These are phyloP conservation scores for Datura wrightii DNA, from an alignment of 257 asterid species.

Conservation along the genomic window DNA sequence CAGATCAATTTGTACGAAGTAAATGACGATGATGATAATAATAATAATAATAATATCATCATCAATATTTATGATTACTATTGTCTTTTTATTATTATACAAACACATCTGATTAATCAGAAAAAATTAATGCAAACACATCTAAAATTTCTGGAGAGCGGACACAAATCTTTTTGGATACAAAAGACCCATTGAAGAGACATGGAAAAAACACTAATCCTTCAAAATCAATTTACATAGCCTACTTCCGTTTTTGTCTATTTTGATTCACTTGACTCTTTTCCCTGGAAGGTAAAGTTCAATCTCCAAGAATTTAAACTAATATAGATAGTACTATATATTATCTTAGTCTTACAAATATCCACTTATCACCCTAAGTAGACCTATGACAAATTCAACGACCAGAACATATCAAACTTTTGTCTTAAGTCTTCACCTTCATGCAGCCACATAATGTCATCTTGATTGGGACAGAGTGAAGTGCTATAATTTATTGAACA, in stretches of 20 bases:
- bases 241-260: not conserved
- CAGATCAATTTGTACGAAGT: not conserved
- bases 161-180: not conserved
- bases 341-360: not conserved
- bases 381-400: not conserved
- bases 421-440: slow-evolving; percentile 3
- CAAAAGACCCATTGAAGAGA: slow-evolving; percentile 1
- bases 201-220: not conserved
- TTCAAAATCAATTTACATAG: not conserved
- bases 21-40: not conserved
- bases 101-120: not conserved
- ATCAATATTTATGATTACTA: no score
- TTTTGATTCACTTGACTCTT: not conserved
- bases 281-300: not conserved
- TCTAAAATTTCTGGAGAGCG: not conserved
- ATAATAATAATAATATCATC: not conserved
- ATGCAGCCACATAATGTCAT: slow-evolving; percentile 18
- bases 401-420: not conserved
- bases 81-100: not conserved
- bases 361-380: not conserved
- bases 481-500: not conserved
- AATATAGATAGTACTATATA: not conserved
- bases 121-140: not conserved
- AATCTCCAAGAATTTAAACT: not conserved
- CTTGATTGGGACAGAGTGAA: not conserved